Base-by-base conservation (phyloP, 495 filamentous ascomycete genomes). In the Sporormia fimetaria region DNA sequence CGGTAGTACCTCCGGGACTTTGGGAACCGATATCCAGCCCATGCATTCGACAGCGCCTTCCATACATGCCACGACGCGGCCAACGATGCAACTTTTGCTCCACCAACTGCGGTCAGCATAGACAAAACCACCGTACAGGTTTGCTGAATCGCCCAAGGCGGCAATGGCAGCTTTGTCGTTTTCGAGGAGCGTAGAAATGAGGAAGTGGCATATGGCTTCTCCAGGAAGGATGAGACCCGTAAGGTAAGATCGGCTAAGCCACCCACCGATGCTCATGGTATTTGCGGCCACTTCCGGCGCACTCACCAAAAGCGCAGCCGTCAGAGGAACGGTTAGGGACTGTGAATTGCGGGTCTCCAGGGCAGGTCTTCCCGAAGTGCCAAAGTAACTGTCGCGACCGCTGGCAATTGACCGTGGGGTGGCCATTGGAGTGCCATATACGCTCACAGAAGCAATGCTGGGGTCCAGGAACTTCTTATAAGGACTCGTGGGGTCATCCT, bases 171-270 rank as follows among this genome's bases (percentile, higher is more conserved):
- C 63, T 4, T 66, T 56, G 49, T 86, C 80, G 48, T 84, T 84
- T 52, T 93, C 85, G 12, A 93, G 54, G 15, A 90, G 43, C 0
- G 82, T 80, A 1, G 76, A 75, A 57, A 93, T 87, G 22, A 93
- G 65, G 33, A 90, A 73, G 51, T 90, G 81, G 21, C 69, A 70
- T 27, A 86, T 66, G 0, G 66, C 59, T 56, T 86, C 80, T 1
- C 85, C 85, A 0, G 85, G 84, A 20, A 90, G 60, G 26, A 90
- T 73, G 17, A 93, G 65, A 5, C 83, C 85, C 3, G 80, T 81
- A 10, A 88, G 63, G 61, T 81, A 90, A 21, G 75, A 80, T 42
- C 81, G 76, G 12, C 79, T 82, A 12, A 90, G 70, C 85, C 84
- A 93, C n/a, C 84, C 84, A 3, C 67, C 57, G 21, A 60, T 52